Percentiles rank a stretch among this genome's conserved stretches.
Evolutionary conservation across 2,329 filamentous ascomycete species (phyloP).

Genomic region (Paracorniculantispora psalliotae): DNA sequence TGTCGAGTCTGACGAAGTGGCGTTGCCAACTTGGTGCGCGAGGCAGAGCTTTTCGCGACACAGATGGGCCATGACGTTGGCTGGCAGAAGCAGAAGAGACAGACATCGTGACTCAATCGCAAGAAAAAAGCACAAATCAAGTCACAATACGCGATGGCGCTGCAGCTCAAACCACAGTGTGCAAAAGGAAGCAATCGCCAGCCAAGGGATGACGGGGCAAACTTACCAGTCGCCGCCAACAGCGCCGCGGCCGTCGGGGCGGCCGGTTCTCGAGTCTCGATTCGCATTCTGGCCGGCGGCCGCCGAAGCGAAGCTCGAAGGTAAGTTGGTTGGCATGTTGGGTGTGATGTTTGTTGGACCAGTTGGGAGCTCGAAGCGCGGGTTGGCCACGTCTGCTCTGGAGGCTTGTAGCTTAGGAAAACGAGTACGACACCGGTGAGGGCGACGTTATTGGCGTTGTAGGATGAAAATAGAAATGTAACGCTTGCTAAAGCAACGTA

Average conservation of each 20-base stretch:
- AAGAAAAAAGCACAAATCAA: background rate
- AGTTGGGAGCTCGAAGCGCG: background rate
- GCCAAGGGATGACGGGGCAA: slow-evolving; percentile 11
- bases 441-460: slow-evolving; percentile 8
- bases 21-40: no score
- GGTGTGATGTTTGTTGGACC: slow-evolving; percentile 10
- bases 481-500: slow-evolving; percentile 15
- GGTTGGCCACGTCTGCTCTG: slow-evolving; percentile 9
- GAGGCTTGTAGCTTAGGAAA: slow-evolving; percentile 7
- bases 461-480: slow-evolving; percentile 10
- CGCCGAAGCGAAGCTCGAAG: slow-evolving; percentile 79
- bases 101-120: background rate
- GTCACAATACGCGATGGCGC: background rate
- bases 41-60: slow-evolving; percentile 6
- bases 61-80: slow-evolving; percentile 1
- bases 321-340: slow-evolving; percentile 67
- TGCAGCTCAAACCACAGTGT: background rate
- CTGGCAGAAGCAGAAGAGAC: background rate
- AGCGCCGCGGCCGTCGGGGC: slow-evolving; percentile 50
- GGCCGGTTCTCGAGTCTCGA: slow-evolving; percentile 55
- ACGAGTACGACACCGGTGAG: slow-evolving; percentile 5
- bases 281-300: slow-evolving; percentile 68
- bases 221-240: slow-evolving; percentile 70
- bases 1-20: background rate
- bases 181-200: slow-evolving; percentile 24